A percentile compares a stretch with the other conserved stretches of the same genome.
Evolutionary conservation across 1,284 basidiomycete species (phyloP).

Genomic region (Naganishia cerealis): DNA sequence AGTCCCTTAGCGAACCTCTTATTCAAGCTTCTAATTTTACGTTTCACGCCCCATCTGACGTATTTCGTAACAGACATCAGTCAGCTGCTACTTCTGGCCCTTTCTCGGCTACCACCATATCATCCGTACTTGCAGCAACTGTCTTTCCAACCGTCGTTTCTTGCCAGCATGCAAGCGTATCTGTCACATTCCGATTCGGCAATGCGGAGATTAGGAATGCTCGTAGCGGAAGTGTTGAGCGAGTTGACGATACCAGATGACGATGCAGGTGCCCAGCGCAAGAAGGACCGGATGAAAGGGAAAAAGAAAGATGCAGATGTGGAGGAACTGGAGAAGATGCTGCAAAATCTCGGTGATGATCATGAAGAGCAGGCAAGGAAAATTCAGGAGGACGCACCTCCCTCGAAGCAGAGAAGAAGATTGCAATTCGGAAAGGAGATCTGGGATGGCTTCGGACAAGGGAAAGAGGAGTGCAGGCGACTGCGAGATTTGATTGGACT

Average conservation of each 20-base stretch:
- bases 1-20: slow-evolving; percentile 32
- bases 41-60: slow-evolving; percentile 22
- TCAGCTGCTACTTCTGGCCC: slow-evolving; percentile 64
- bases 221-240: slow-evolving; percentile 72
- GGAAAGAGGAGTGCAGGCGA: slow-evolving; percentile 65
- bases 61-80: slow-evolving; percentile 63
- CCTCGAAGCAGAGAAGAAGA: slow-evolving; percentile 57
- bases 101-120: slow-evolving; percentile 63
- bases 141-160: slow-evolving; percentile 63
- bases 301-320: slow-evolving; percentile 38
- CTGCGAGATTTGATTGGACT: slow-evolving; percentile 60
- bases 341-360: slow-evolving; percentile 53
- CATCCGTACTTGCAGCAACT: slow-evolving; percentile 54
- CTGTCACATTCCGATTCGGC: slow-evolving; percentile 73
- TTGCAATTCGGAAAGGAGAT: slow-evolving; percentile 69
- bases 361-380: slow-evolving; percentile 32
- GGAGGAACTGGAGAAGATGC: slow-evolving; percentile 56
- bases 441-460: slow-evolving; percentile 79
- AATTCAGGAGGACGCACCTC: not conserved
- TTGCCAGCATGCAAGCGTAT: slow-evolving; percentile 72
- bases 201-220: slow-evolving; percentile 87
- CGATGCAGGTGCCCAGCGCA: slow-evolving; percentile 1
- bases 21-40: slow-evolving; percentile 3
- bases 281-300: slow-evolving; percentile 33
- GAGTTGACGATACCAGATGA: slow-evolving; percentile 42